Percentiles rank a stretch among this genome's conserved stretches.
Conservation (phyloP, 352 stramenopile species). For the Pythium angustatum region DNA sequence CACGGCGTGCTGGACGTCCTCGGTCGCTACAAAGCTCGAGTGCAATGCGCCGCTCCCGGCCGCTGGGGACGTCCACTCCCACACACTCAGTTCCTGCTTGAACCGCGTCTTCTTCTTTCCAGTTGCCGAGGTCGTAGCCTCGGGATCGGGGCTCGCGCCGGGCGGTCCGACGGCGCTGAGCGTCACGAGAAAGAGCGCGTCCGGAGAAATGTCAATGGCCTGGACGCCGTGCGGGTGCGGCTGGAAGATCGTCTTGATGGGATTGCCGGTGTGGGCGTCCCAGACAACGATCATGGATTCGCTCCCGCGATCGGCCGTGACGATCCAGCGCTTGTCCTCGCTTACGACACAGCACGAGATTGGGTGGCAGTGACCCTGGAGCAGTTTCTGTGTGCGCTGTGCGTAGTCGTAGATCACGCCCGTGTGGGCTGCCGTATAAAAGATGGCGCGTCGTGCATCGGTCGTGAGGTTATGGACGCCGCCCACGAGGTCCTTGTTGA, state of each 20-base stretch:
- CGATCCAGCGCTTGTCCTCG: constrained; percentile 92
- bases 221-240: constrained; percentile 79
- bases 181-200: constrained; percentile 89
- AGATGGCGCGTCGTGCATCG: constrained; percentile 66
- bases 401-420: constrained; percentile 94
- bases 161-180: constrained; percentile 64
- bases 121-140: not conserved
- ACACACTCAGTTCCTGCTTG: constrained; percentile 83
- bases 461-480: constrained; percentile 89
- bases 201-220: constrained; percentile 87
- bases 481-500: constrained; percentile 88
- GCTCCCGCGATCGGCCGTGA: constrained; percentile 82
- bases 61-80: constrained; percentile 79
- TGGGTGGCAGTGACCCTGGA: constrained; percentile 91
- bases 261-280: constrained; percentile 79
- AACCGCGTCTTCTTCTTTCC: constrained; percentile 38
- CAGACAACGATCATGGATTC: constrained; percentile 94
- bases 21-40: constrained; percentile 69
- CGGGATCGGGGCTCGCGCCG: constrained; percentile 5
- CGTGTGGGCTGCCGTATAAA: constrained; percentile 91
- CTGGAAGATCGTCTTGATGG: constrained; percentile 91
- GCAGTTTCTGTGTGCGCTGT: constrained; percentile 76
- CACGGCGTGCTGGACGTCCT: constrained; percentile 78
- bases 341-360: constrained; percentile 90
- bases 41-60: constrained; percentile 38